Base-by-base conservation (phyloP, 192 early-diverging fungal genomes). In the Bifiguratus adelaidae region DNA sequence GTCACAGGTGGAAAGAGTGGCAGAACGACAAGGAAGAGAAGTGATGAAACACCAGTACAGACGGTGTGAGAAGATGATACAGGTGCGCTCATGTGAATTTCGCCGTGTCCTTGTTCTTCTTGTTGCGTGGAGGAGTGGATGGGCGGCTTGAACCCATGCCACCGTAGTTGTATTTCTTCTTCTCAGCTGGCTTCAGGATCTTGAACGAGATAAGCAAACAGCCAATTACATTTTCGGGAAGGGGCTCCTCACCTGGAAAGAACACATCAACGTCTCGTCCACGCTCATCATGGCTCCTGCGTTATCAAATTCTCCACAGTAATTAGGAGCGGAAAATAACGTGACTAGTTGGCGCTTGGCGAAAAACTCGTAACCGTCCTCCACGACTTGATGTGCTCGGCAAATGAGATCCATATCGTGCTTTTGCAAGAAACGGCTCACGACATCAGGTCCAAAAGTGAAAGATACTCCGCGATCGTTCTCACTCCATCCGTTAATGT, bases 301-400 rank as follows among this genome's bases (percentile, higher is more conserved):
- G 56, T 89, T 89, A 47, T 89, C 86, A 55, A 89, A 89, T 57
- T 89, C 86, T 19, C 91, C 91, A 57, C 92, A 95, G 53, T 94
- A 95, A 57, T 94, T 94, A n/a, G 92, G 92, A 23, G 91, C 92
- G 16, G 86, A 91, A 60, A 97, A 97, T 50, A 97, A 65, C 6
- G 94, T 97, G 30, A 97, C 94, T 30, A 97, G 60, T 56, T 93
- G 87, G 32, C 94, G 77, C 66, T 94, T 93, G 37, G 91, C 91
- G 76, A 97, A 97, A 61, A 97, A 97, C 63, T 97, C 94, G 56
- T 97, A 97, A 12, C 94, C 94, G 64, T 97, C 94, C 59, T 97
- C 94, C 7, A 95, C 92, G 3, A 97, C 94, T 68, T 95, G 91
- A 74, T 97, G 94, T 16, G 94, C 94, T 47, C 94, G 84, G 69